A percentile compares a stretch with the other conserved stretches of the same genome.
These are phyloP conservation scores for Cercospora sp. DNA, from an alignment of 2,329 filamentous ascomycete genomes.

Conservation along the genomic window DNA sequence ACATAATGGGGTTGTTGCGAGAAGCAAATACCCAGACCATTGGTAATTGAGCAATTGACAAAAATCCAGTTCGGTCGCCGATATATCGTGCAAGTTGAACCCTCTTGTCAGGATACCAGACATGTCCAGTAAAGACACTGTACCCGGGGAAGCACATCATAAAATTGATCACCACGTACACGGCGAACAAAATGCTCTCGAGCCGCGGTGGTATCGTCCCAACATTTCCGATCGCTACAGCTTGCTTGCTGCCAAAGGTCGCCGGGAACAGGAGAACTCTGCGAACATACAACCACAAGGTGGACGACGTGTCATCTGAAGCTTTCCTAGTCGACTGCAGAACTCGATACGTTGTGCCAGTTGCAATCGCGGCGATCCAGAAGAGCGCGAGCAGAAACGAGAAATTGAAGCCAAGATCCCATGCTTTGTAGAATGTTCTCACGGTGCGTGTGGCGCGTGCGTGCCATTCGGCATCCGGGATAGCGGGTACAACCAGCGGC, in stretches of 20 bases:
- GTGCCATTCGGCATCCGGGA: slow-evolving; percentile 22
- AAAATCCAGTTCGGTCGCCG: slow-evolving; percentile 63
- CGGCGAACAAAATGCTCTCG: slow-evolving; percentile 47
- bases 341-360: slow-evolving; percentile 41
- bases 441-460: slow-evolving; percentile 1
- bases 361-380: slow-evolving; percentile 42
- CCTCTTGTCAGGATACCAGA: slow-evolving; percentile 40
- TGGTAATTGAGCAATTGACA: slow-evolving; percentile 64
- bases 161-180: slow-evolving; percentile 50
- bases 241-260: slow-evolving; percentile 45
- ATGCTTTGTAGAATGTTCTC: slow-evolving; percentile 18
- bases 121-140: slow-evolving; percentile 47
- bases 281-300: slow-evolving; percentile 35
- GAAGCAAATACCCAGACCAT: slow-evolving; percentile 66
- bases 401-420: slow-evolving; percentile 21
- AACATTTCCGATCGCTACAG: slow-evolving; percentile 45
- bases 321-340: slow-evolving; percentile 26
- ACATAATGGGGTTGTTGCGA: slow-evolving; percentile 66
- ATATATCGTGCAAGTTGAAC: slow-evolving; percentile 56
- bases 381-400: slow-evolving; percentile 39
- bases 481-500: slow-evolving; percentile 10
- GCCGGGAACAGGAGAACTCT: slow-evolving; percentile 47
- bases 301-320: slow-evolving; percentile 15
- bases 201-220: slow-evolving; percentile 50
- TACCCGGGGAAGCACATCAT: slow-evolving; percentile 49